Evolutionary conservation across 345 rosid species (phyloP).

Genomic region (Populus tremula): DNA sequence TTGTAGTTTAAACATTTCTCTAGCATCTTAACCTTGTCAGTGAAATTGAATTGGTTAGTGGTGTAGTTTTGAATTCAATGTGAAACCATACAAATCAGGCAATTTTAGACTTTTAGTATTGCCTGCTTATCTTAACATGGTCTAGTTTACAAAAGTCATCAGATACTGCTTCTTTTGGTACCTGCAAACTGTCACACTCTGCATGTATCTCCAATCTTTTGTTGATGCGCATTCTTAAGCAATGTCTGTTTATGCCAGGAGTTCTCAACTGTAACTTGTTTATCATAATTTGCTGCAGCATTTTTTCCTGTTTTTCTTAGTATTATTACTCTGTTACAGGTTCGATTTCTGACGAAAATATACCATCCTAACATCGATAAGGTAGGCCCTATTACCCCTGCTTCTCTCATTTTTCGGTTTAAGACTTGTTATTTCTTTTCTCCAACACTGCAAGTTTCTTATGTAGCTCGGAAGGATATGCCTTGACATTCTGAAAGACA

Average conservation of each 20-base stretch:
- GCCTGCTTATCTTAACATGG: neutral
- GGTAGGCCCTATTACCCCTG: conserved; percentile 39
- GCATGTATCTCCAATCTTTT: neutral
- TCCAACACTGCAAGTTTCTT: neutral
- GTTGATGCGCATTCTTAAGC: neutral
- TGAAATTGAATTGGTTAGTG: neutral
- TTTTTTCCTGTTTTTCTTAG: conserved; percentile 1
- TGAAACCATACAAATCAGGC: neutral
- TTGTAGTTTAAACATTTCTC: neutral
- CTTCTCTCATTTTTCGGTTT: neutral
- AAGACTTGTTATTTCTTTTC: neutral
- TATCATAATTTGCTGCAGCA: neutral
- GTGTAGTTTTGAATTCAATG: neutral
- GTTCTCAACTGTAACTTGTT: neutral
- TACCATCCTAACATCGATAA: conserved; percentile 98
- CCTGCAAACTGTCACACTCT: neutral
- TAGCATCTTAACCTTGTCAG: neutral
- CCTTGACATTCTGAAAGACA: conserved; percentile 97
- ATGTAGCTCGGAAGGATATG: conserved; percentile 94
- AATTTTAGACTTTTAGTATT: neutral
- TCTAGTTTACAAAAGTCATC: neutral
- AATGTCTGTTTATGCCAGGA: neutral
- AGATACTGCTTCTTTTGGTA: neutral
- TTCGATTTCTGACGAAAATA: conserved; percentile 94
- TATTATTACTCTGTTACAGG: conserved; percentile 47